Evolutionary conservation across 2,329 filamentous ascomycete species (phyloP), one percentile per base, ranked within the genome.

Genomic region (Cytospora piceae): DNA sequence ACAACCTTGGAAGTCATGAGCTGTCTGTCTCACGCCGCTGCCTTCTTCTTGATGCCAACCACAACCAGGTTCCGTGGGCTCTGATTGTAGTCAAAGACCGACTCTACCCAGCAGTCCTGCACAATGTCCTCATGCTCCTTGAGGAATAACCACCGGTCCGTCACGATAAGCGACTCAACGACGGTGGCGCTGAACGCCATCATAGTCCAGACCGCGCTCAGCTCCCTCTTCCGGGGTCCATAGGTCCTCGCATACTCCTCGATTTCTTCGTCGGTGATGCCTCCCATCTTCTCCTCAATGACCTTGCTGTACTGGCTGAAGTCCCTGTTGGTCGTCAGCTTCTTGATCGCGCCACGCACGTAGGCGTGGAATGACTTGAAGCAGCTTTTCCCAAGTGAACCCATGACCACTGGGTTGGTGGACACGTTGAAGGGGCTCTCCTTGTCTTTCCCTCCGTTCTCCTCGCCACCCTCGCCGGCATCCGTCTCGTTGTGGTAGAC

Each of bases 161-260:
- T 87, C 60, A 96, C 93, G 72, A 99, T 94, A 66, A 96, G 81
- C 37, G 93, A 92, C 80, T 99, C 95, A 2, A 96, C 89, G 4
- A 97, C 90, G 24, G 87, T 87, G 3, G 94, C 94, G 75, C 93
- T 96, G 73, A 97, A 97, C 0, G 95, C 94, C 94, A 99, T 99
- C 72, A 99, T 77, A 71, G 87, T 93, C 95, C 95, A 99, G 66
- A 96, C 87, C 9, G 96, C 85, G 73, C 90, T 93, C 49, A 99
- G 79, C 73, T 97, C 90, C 71, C 93, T 91, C 79, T 90, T 92
- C 63, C 90, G 83, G 49, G 83, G 82, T 34, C 76, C 75, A 76
- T 90, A 97, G 52, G 78, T 75, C 12, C 75, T 73, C 72, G 91
- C 90, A 75, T 98, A 99, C 17, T 71, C 76, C 12, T 83, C 81